Conservation (phyloP, 2,329 filamentous ascomycete species). For the Pseudogymnoascus sp. region DNA sequence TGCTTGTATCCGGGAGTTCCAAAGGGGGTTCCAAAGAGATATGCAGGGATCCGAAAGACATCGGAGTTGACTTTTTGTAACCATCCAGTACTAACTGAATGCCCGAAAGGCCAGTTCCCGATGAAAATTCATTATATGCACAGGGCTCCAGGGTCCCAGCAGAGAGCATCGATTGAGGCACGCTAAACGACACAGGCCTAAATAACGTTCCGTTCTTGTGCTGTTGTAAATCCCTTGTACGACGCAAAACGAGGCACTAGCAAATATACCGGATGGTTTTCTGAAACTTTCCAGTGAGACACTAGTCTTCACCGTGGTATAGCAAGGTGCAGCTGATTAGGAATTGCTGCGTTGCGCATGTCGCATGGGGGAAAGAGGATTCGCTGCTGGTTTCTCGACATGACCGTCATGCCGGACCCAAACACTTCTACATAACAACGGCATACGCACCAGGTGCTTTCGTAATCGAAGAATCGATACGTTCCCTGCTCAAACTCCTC, state of each 20-base stretch:
- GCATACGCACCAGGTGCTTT: constrained; percentile 83
- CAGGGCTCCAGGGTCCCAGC: neutral
- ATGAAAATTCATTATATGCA: neutral
- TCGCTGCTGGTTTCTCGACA: neutral
- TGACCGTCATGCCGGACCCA: constrained; percentile 13
- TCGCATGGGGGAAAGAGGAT: neutral
- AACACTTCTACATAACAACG: constrained; percentile 8
- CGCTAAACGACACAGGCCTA: neutral
- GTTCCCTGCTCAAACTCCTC: constrained; percentile 99
- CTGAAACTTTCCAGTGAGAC: constrained; percentile 13
- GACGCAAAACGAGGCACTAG: neutral
- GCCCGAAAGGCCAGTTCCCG: neutral
- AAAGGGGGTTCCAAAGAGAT: neutral
- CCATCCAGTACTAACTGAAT: constrained; percentile 8
- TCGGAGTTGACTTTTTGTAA: neutral
- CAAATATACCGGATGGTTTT: neutral
- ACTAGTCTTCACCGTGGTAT: constrained; percentile 10
- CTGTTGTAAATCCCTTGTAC: neutral
- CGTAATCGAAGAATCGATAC: constrained; percentile 98
- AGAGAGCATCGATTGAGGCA: constrained; percentile 1
- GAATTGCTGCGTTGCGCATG: neutral
- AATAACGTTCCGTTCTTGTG: neutral
- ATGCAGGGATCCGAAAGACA: constrained; percentile 6
- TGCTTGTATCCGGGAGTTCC: neutral
- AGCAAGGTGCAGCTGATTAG: neutral